Evolutionary conservation across 2,329 filamentous ascomycete genomes (phyloP), one percentile per base, ranked within the genome.

Genomic region (Teratosphaeriaceae sp.): DNA sequence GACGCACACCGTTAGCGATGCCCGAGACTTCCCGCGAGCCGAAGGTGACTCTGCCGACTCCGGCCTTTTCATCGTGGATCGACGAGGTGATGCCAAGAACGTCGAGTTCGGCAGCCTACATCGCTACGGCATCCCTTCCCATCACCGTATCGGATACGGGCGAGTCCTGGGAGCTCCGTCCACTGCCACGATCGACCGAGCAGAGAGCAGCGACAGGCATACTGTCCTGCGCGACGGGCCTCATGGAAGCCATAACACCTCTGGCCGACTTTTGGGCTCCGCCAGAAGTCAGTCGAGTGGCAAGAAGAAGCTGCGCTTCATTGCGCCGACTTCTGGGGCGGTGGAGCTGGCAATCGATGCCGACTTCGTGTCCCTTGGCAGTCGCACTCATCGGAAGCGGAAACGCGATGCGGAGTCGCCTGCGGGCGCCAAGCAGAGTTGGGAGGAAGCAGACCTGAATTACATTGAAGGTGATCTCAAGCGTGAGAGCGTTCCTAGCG

Each of bases 41-140:
- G 21, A 26, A 24, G 37, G 47, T 21, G 56, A 57, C 12, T 43
- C 46, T 20, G 46, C 53, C 19, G 54, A 56, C 22, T 56, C 54
- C 38, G 59, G 56, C 29, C 58, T 74, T 3, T 89, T 78, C 60
- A 55, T 78, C 34, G 56, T 85, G 40, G 90, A 97, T 63, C 78
- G 71, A 31, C 80, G 80, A 56, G 89, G 90, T 0, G 90, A 97
- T 56, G 69, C 74, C 3, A 74, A 88, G 37, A 88, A 92, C 51
- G 63, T 84, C 34, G 75, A 75, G 20, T 96, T 89, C 60, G 86
- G 85, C 2, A 75, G 78, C 21, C 73, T 85, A 29, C 80, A 95
- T 59, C 78, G 78, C 26, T 85, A 84, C 50, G 76, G 75, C 42
- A 67, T 94, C 9, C 88, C 88, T 0, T 56, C 65, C 2, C 96